Base-by-base conservation (phyloP, 169 alveolate genomes). In the Plasmodium adleri region DNA sequence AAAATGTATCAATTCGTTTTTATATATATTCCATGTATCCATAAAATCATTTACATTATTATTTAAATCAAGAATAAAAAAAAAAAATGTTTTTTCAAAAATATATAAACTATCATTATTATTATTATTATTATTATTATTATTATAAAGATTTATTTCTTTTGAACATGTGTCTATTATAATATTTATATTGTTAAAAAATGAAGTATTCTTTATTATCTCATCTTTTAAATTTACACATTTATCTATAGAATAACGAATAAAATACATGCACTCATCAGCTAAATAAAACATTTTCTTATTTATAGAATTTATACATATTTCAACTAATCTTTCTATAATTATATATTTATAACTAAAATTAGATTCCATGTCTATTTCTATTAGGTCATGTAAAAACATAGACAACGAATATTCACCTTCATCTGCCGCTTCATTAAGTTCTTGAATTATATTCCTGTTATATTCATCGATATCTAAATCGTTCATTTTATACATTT, bases 281-380 rank as follows among this genome's bases (percentile, higher is more conserved):
- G 72, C 70, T 50, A 83, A 17, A 5, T n/a, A 22, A 15, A 70
- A 26, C 54, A 83, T 63, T 32, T 83, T 45, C 6, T 62, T 68
- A 62, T 83, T 83, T 45, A 83, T 49, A 3, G 91, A 83, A 12
- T 83, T 54, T 1, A 83, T 49, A 83, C 91, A 83, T 83, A 83
- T 83, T 20, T 67, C 58, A 47, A 83, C 24, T 6, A 83, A 52
- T 47, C 91, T 68, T 43, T 72, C 72, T 26, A 83, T 60, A 43
- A 83, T 72, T 59, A 54, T 68, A 60, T 83, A 83, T 45, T 47
- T 67, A 72, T 54, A 83, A 47, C 43, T 68, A 83, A 83, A 83
- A 83, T 83, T 83, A 0, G 91, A 83, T 59, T 83, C 91, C 10
- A 83, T 83, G 32, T 83, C 91, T 10, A 83, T 83, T 3, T 83